Evolutionary conservation across 345 rosid genomes (phyloP).

Genomic region (Citrus glauca): DNA sequence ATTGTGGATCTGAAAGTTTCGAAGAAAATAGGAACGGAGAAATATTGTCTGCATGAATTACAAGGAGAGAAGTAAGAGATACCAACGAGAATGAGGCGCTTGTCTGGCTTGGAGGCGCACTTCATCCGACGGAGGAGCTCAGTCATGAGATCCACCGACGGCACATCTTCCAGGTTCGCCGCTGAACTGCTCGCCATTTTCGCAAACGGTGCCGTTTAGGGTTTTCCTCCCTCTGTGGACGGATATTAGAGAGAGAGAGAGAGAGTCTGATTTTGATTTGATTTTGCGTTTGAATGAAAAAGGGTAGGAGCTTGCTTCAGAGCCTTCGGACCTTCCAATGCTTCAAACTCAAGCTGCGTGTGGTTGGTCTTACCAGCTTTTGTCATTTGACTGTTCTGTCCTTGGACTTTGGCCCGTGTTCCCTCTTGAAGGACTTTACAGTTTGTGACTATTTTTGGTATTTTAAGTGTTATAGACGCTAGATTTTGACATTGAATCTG

Average conservation of each 20-base stretch:
- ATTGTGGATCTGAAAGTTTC: constrained; percentile 8
- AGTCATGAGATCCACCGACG: constrained; percentile 70
- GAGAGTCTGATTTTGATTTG: neutral
- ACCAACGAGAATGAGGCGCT: constrained; percentile 94
- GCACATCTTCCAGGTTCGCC: constrained; percentile 72
- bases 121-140: constrained; percentile 97
- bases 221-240: neutral
- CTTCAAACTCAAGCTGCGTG: constrained; percentile 16
- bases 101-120: constrained; percentile 84
- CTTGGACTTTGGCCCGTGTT: neutral
- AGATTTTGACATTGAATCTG: neutral
- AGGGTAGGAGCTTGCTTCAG: neutral
- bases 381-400: constrained; percentile 13
- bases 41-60: neutral
- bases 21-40: neutral
- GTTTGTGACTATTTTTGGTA: neutral
- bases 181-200: constrained; percentile 47
- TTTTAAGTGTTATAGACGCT: neutral
- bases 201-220: neutral
- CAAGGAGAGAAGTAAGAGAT: neutral
- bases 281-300: neutral
- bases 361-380: neutral
- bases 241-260: neutral
- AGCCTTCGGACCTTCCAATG: constrained; percentile 21
- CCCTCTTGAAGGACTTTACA: neutral